Conservation (phyloP, 1,284 basidiomycete genomes). For the Trametes versicolor region DNA sequence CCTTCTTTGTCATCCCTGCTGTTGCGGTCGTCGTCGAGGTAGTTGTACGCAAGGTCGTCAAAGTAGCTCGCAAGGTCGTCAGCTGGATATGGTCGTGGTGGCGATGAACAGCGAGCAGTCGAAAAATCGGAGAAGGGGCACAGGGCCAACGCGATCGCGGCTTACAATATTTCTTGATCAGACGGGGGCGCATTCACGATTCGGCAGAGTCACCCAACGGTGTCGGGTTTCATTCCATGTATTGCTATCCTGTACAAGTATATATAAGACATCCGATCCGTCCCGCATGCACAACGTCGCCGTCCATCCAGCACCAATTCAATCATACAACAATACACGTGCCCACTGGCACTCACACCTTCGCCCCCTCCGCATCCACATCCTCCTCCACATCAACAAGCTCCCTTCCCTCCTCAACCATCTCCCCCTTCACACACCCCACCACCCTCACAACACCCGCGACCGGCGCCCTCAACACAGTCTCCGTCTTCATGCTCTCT, state of each 20-base stretch:
- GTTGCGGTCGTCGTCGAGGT: background rate
- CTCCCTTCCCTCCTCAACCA: conserved; percentile 88
- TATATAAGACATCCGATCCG: background rate
- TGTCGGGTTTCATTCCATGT: background rate
- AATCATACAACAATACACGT: too few relatives aligned
- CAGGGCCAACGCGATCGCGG: too few relatives aligned
- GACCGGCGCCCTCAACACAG: conserved; percentile 77
- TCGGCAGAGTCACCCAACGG: background rate
- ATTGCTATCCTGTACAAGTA: background rate
- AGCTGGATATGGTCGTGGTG: background rate
- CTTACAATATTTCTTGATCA: too few relatives aligned
- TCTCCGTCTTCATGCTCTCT: conserved; percentile 98
- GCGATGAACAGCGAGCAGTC: background rate
- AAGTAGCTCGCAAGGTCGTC: background rate
- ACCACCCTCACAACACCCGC: conserved; percentile 77
- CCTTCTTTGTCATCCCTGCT: background rate
- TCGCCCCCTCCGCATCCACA: background rate
- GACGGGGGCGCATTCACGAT: too few relatives aligned
- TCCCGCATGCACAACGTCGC: too few relatives aligned
- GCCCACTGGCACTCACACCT: conserved; percentile 5
- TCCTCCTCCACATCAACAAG: conserved; percentile 71
- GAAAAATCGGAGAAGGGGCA: too few relatives aligned
- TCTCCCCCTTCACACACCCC: conserved; percentile 83
- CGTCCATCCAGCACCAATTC: too few relatives aligned
- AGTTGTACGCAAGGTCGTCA: too few relatives aligned